Base-by-base conservation (phyloP, 192 early-diverging fungal genomes). In the Pilaira anomala region DNA sequence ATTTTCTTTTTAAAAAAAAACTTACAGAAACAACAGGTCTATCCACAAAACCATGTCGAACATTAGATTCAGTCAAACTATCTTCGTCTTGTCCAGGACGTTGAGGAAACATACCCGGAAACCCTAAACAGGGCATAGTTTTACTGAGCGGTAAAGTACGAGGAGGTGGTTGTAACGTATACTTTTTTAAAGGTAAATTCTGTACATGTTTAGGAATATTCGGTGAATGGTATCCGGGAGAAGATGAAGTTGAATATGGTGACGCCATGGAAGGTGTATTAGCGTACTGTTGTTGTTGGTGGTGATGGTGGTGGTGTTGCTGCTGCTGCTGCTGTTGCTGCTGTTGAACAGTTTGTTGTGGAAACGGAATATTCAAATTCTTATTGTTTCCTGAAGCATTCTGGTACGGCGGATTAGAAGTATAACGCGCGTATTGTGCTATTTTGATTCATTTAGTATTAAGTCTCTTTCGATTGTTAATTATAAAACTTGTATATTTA, bases 1-100 rank as follows among this genome's bases (percentile, higher is more conserved):
- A 33, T 41, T 54, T 26, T 21, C 13, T 40, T 14, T 21, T 14
- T 5, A 36, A 14, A 45, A 13, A 16, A 11, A 45, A 11, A 45
- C 73, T 62, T 66, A 75, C 73, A 60, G 73, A 67, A 25, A 80
- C 75, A 7, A 76, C 55, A 13, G 73, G 68, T 28, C 56, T 75
- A 57, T 88, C 86, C 1, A 82, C 77, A 58, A 79, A 85, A 9
- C 88, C 88, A 58, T 83, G 78, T 8, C 87, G 82, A 48, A 91
- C 84, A 45, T 82, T 84, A 45, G 69, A 73, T 59, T 84, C 81
- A 16, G 76, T 85, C 66, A 88, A 71, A 44, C 67, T 69, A 66
- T 80, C 78, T 65, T 78, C 79, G 54, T 70, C 53, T 42, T 78
- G 75, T 18, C 33, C 54, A 7, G 71, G 41, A 12, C 66, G 65